A percentile compares a stretch with the other conserved stretches of the same genome.
These are phyloP conservation scores for Thalassiosira mediterranea DNA, from an alignment of 352 stramenopile species.

Conservation along the genomic window DNA sequence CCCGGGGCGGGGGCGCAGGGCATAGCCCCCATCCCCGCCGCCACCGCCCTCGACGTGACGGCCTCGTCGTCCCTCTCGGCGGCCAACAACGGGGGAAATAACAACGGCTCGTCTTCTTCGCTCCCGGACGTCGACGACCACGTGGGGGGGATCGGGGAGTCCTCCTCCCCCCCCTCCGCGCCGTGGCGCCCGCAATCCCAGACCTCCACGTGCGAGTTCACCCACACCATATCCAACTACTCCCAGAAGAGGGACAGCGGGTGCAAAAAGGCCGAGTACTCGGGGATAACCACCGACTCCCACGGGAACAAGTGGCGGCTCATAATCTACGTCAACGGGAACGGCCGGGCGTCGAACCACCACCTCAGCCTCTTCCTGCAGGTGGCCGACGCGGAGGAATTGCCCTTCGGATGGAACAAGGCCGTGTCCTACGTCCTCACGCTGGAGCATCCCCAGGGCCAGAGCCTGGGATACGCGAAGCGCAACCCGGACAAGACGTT, in stretches of 20 bases:
- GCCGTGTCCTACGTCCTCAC: slow-evolving; percentile 81
- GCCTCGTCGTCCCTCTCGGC: slow-evolving; percentile 1
- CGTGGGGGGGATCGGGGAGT: no score
- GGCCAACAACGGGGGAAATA: slow-evolving; percentile 1
- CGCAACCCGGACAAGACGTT: slow-evolving; percentile 86
- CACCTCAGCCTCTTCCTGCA: slow-evolving; percentile 83
- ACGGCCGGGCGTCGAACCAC: slow-evolving; percentile 80
- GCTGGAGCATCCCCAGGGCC: slow-evolving; percentile 74
- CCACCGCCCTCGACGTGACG: background rate
- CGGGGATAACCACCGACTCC: slow-evolving; percentile 69
- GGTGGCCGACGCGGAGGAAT: slow-evolving; percentile 81
- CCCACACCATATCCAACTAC: slow-evolving; percentile 79
- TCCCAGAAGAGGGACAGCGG: slow-evolving; percentile 81
- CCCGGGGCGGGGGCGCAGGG: slow-evolving; percentile 5
- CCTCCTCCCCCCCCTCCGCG: background rate
- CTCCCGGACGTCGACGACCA: no score
- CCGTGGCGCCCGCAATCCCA: slow-evolving; percentile 75
- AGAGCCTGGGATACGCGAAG: slow-evolving; percentile 78
- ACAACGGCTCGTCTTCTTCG: background rate
- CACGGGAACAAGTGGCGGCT: slow-evolving; percentile 82
- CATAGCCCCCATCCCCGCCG: slow-evolving; percentile 5
- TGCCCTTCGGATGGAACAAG: slow-evolving; percentile 85
- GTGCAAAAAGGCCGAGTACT: slow-evolving; percentile 86
- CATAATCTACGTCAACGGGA: slow-evolving; percentile 85
- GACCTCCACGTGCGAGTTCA: slow-evolving; percentile 84